These are phyloP conservation scores for Solanum megistacrolobum DNA, from an alignment of 257 asterid genomes.

Conservation along the genomic window DNA sequence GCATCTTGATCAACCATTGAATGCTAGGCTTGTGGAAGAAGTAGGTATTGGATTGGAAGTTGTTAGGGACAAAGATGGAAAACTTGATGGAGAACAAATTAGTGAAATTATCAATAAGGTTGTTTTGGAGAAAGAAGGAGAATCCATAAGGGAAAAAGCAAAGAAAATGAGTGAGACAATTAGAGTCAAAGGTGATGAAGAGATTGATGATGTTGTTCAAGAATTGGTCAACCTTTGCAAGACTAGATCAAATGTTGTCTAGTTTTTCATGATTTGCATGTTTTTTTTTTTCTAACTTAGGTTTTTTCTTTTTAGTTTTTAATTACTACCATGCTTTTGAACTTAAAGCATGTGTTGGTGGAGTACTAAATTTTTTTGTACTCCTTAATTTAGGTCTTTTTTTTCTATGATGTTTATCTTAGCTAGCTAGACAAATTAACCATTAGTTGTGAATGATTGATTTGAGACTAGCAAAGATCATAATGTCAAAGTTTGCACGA, in stretches of 20 bases:
- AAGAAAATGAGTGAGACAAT: slow-evolving; percentile 8
- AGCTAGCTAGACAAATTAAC: neutral
- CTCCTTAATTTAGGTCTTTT: neutral
- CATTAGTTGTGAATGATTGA: neutral
- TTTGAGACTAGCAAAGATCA: neutral
- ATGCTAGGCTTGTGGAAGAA: slow-evolving; percentile 12
- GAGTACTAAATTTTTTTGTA: neutral
- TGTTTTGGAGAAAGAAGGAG: slow-evolving; percentile 14
- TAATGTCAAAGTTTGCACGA: neutral
- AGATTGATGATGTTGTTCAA: slow-evolving; percentile 10
- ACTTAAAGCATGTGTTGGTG: neutral
- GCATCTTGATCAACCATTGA: slow-evolving; percentile 21
- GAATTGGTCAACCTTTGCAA: slow-evolving; percentile 6
- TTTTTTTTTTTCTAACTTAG: neutral
- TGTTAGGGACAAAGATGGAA: slow-evolving; percentile 6
- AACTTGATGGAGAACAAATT: slow-evolving; percentile 10
- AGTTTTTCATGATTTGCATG: neutral
- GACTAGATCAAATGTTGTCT: neutral
- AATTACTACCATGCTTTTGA: neutral
- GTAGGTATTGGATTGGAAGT: slow-evolving; percentile 17
- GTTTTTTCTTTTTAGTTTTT: neutral
- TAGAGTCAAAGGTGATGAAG: slow-evolving; percentile 12
- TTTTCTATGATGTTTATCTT: neutral
- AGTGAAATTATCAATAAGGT: slow-evolving; percentile 7
- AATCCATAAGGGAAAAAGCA: slow-evolving; percentile 4